Evolutionary conservation across 2,329 filamentous ascomycete genomes (phyloP), one percentile per base, ranked within the genome.

Genomic region (Aureobasidium musti): DNA sequence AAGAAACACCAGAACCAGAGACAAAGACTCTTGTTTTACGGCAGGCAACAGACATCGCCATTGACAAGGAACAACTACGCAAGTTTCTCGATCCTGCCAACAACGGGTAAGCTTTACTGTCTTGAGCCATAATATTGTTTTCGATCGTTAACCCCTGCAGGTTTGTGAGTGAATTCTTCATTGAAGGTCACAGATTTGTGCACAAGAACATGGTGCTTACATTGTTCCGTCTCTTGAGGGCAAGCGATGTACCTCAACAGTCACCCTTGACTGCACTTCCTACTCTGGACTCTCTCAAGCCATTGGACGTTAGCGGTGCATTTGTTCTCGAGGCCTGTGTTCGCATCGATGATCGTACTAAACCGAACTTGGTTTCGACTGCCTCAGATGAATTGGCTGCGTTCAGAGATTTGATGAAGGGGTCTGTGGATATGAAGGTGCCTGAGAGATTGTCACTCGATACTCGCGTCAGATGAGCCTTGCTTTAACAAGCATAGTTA

Each of bases 401-500:
- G 1, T 80, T 88, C 69, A 84, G 83, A 71, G 81, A 83, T 65
- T 78, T 80, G 67, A 79, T 89, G 75, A 85, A 82, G 70, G 82
- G 82, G 5, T 83, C 82, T 19, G 82, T 89, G 26, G 83, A 85
- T 61, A 73, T 89, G 70, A 79, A 82, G 54, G 80, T 83, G 53
- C 84, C 83, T 0, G 85, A 89, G 74, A 79, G 87, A 59, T 75
- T 89, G 59, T 79, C 83, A 30, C 76, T 89, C 69, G 86, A 89
- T 73, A 86, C 86, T 3, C 80, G 86, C 66, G 83, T 86, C 45
- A 87, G 83, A 74, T 84, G 80, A 73, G 56, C 57, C n/a, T 60
- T 19, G 4, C 10, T 21, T 19, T 5, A 33, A 21, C 14, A 3
- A 33, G 19, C 28, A 33, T 5, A n/a, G 8, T 21, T 4, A n/a